Evolutionary conservation across 257 asterid species (phyloP), one percentile per base, ranked within the genome.

Genomic region (Ajuga chamaepitys): DNA sequence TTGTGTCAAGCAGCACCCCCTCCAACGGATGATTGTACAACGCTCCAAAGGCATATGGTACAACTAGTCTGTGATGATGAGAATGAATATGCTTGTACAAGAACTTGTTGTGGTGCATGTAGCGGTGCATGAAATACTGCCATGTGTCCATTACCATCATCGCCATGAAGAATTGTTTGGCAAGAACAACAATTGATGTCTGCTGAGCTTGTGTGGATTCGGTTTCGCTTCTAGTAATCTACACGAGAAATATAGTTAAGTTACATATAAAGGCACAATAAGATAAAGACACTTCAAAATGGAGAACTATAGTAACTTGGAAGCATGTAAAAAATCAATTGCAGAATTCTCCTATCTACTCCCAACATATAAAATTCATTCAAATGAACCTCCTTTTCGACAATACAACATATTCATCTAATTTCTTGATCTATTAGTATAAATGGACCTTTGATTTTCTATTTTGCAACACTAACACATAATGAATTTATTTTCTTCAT

Each of bases 81-180:
- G 98, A 82, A 74, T 93, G 97, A 74, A 89, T 84, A 58, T 93
- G 96, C 13, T 80, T 76, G 76, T 93, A 93, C 54, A 93, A 68
- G 83, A 89, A 89, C 81, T 89, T 89, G 89, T 93, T 89, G 64
- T 76, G 85, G 80, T 93, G 97, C 97, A 92, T 83, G 85, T 89
- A 89, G 3, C 97, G 84, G 77, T 92, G 98, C 95, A 83, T 83
- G 71, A 89, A 89, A 71, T 85, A 92, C 70, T 89, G 98, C 97
- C 98, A 88, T 1, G 97, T 89, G 57, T 83, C 95, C 22, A 84
- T 60, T 16, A 82, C 83, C 71, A 74, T 72, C 88, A 88, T 86
- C 26, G 87, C 93, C 13, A 81, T 69, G 11, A 82, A 45, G 62
- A 84, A 42, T 62, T 88, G 92, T 66, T 78, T 63, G 5, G 73